phyloP scores from a whole-genome alignment of 2,329 filamentous ascomycete genomes.

The Fusarium odoratissimum region DNA sequence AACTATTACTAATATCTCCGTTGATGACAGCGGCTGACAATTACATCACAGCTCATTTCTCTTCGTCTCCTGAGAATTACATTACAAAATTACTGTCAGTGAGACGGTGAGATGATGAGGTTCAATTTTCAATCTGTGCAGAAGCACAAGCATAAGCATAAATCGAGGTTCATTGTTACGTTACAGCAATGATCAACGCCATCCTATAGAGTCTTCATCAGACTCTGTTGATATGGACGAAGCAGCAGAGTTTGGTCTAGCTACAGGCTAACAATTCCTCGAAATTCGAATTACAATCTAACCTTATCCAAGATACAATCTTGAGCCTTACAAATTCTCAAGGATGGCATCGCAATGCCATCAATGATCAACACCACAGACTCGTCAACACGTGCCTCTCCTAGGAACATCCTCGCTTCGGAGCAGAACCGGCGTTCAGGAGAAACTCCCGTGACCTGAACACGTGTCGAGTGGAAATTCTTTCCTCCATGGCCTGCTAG shows the following conservation, averaged over 20 bases:
- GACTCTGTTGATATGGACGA: neutral
- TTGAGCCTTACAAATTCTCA: neutral
- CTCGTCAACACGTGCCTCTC: slow-evolving; percentile 14
- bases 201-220: neutral
- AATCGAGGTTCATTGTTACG: neutral
- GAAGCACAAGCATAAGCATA: neutral
- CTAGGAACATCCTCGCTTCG: slow-evolving; percentile 35
- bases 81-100: neutral
- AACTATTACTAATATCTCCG: slow-evolving; percentile 27
- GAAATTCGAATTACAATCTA: neutral
- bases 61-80: neutral
- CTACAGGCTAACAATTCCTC: neutral
- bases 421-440: slow-evolving; percentile 14
- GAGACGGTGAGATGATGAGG: neutral
- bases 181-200: neutral
- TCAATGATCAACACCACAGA: slow-evolving; percentile 13
- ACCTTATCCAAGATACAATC: neutral
- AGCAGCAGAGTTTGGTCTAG: neutral
- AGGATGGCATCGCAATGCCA: neutral
- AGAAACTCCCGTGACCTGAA: slow-evolving; percentile 23
- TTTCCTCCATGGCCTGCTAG: slow-evolving; percentile 4
- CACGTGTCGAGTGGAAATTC: slow-evolving; percentile 38
- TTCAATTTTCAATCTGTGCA: neutral
- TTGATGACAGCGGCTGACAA: slow-evolving; percentile 22
- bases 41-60: slow-evolving; percentile 37